Conservation (phyloP, 208 protist genomes). For the Acanthamoeba castellanii region DNA sequence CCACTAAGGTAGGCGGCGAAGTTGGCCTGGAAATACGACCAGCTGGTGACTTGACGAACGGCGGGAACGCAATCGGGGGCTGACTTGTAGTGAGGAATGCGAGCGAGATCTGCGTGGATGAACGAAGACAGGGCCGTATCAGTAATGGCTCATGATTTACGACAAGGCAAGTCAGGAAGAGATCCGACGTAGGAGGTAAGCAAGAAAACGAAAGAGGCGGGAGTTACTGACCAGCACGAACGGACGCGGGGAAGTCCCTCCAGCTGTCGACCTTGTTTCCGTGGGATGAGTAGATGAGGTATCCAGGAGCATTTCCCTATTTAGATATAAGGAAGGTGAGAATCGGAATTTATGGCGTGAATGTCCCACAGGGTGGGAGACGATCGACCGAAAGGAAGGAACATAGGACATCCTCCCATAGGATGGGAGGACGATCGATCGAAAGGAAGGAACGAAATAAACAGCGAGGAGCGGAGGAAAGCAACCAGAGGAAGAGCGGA, state of each 20-base stretch:
- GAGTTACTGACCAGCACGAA: not conserved
- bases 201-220: no score
- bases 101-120: not conserved
- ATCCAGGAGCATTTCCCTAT: not conserved
- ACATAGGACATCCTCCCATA: no score
- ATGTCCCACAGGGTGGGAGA: no score
- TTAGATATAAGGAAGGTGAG: not conserved
- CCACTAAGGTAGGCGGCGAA: not conserved
- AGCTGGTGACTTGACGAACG: conserved; percentile 12
- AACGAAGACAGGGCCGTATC: not conserved
- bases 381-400: no score
- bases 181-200: no score
- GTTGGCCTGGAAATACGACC: not conserved
- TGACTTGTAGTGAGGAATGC: conserved; percentile 9
- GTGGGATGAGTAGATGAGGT: not conserved
- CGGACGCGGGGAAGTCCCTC: not conserved
- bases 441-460: no score
- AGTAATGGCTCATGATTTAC: not conserved
- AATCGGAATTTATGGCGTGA: not conserved
- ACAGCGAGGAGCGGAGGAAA: not conserved
- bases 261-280: not conserved
- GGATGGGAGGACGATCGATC: not conserved
- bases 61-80: not conserved
- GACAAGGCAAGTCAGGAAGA: not conserved
- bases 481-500: no score